Conservation (phyloP, 495 filamentous ascomycete species). For the Penicillium canescens region DNA sequence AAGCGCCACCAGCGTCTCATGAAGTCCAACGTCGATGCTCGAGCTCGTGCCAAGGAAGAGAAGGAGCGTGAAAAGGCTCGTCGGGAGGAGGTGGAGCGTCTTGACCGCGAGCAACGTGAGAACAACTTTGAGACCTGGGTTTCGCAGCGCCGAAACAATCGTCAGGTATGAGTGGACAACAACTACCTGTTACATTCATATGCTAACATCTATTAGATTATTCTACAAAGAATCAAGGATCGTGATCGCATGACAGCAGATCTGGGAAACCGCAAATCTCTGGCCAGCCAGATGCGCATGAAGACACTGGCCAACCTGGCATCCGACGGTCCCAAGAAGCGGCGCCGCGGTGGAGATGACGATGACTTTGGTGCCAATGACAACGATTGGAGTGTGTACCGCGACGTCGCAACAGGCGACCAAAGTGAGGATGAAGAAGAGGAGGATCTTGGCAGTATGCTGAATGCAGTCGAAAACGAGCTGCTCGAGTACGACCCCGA, state of each 20-base stretch:
- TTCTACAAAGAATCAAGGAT: slow-evolving; percentile 87
- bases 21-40: slow-evolving; percentile 91
- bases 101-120: slow-evolving; percentile 80
- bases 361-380: slow-evolving; percentile 97
- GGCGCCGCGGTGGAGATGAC: slow-evolving; percentile 75
- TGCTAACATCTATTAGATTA: slow-evolving; percentile 34
- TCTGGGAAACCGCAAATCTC: slow-evolving; percentile 90
- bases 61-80: slow-evolving; percentile 89
- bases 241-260: slow-evolving; percentile 89
- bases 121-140: slow-evolving; percentile 89
- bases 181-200: background rate
- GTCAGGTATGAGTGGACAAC: slow-evolving; percentile 49
- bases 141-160: slow-evolving; percentile 70
- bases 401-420: slow-evolving; percentile 80
- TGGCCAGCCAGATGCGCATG: slow-evolving; percentile 95
- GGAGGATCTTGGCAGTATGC: slow-evolving; percentile 72
- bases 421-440: slow-evolving; percentile 78
- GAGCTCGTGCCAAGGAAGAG: slow-evolving; percentile 88
- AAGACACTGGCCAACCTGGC: slow-evolving; percentile 96
- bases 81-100: slow-evolving; percentile 74
- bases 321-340: slow-evolving; percentile 83
- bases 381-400: slow-evolving; percentile 96
- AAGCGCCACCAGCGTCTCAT: slow-evolving; percentile 90
- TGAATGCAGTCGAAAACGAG: slow-evolving; percentile 77
- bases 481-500: slow-evolving; percentile 81